These are phyloP conservation scores for Trichoderma sp. DNA, from an alignment of 2,329 filamentous ascomycete genomes.

Conservation along the genomic window DNA sequence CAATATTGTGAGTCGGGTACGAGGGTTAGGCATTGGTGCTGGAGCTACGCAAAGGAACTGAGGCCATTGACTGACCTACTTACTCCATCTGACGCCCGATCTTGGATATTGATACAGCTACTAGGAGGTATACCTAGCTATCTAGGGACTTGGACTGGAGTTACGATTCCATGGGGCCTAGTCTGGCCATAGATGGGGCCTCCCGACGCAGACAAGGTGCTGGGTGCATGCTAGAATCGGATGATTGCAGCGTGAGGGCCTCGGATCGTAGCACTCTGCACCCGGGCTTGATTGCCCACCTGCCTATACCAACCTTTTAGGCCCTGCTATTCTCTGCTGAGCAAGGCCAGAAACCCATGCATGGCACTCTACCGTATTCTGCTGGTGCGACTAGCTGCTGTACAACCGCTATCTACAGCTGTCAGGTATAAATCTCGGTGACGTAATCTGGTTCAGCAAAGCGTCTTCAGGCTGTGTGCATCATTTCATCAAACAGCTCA, in stretches of 20 bases:
- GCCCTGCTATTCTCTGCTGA: not conserved
- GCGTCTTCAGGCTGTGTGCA: not conserved
- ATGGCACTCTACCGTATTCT: not conserved
- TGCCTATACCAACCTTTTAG: not conserved
- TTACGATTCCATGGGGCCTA: not conserved
- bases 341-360: not conserved
- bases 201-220: not conserved
- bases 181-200: not conserved
- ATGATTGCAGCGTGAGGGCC: not conserved
- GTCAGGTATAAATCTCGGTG: not conserved
- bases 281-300: not conserved
- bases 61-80: not conserved
- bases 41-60: not conserved
- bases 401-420: not conserved
- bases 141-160: not conserved
- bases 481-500: not conserved
- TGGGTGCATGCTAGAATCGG: not conserved
- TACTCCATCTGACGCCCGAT: not conserved
- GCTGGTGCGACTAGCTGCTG: not conserved
- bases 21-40: not conserved
- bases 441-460: not conserved
- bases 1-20: not conserved
- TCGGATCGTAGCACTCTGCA: not conserved
- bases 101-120: not conserved
- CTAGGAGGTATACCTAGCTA: not conserved